Conservation (phyloP, 164 flowering plant genomes). For the Magnolia changhungtana region DNA sequence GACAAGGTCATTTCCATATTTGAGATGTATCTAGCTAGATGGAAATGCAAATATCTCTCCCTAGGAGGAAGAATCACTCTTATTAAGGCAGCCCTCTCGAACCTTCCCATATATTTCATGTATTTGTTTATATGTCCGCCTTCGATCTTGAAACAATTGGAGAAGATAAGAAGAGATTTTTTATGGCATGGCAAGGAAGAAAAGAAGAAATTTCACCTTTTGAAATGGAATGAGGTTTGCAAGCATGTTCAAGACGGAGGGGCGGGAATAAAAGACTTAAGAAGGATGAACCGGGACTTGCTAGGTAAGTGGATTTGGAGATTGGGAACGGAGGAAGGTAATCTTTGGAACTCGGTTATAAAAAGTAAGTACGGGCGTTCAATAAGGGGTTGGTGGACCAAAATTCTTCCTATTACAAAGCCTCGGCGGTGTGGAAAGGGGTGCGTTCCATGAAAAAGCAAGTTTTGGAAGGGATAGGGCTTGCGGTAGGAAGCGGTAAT, state of each 20-base stretch:
- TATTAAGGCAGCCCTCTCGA: not conserved
- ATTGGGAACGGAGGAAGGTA: not conserved
- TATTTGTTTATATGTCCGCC: not conserved
- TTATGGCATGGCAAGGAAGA: not conserved
- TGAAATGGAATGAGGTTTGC: not conserved
- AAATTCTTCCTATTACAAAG: too few species aligned
- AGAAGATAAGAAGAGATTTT: not conserved
- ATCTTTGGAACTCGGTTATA: not conserved
- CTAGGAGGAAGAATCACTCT: not conserved
- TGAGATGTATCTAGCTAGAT: not conserved
- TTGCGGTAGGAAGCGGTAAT: too few species aligned
- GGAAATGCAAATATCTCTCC: not conserved
- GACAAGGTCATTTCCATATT: not conserved
- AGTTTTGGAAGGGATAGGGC: too few species aligned
- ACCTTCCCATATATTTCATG: not conserved
- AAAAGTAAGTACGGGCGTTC: not conserved
- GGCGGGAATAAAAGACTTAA: not conserved
- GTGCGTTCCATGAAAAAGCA: too few species aligned
- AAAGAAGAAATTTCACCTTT: not conserved
- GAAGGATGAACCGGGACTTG: not conserved
- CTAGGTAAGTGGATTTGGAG: not conserved
- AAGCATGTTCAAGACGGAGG: not conserved
- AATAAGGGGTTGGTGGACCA: not conserved
- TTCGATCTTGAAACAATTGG: not conserved
- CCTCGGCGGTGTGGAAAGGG: too few species aligned